These are phyloP conservation scores for Calonectria pseudoturangicola DNA, from an alignment of 2,329 filamentous ascomycete species.

Conservation along the genomic window DNA sequence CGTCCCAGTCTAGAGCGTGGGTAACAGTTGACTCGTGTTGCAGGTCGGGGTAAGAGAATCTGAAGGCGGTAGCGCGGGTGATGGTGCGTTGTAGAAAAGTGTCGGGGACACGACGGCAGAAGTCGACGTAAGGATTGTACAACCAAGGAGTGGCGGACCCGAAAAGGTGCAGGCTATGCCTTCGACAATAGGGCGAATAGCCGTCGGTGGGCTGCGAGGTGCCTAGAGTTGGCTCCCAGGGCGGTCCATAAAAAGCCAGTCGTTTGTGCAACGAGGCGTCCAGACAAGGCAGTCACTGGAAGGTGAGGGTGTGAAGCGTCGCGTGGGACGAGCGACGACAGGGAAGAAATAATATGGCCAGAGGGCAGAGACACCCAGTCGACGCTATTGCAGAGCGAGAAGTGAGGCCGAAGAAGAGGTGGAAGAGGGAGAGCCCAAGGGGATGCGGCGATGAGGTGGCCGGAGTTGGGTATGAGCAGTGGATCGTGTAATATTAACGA, in stretches of 20 bases:
- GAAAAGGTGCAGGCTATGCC: slow-evolving; percentile 26
- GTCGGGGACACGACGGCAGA: slow-evolving; percentile 2
- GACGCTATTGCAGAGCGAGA: slow-evolving; percentile 31
- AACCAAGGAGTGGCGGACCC: slow-evolving; percentile 35
- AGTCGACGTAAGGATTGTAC: slow-evolving; percentile 31
- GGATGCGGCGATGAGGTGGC: slow-evolving; percentile 37
- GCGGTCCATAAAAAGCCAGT: slow-evolving; percentile 58
- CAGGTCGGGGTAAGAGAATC: slow-evolving; percentile 13
- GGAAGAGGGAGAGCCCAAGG: slow-evolving; percentile 34
- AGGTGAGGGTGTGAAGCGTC: slow-evolving; percentile 38
- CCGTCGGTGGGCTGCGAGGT: slow-evolving; percentile 53
- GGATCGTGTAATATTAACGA: slow-evolving; percentile 45
- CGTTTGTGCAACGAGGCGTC: slow-evolving; percentile 48
- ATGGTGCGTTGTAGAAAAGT: slow-evolving; percentile 11
- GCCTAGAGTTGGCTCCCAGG: slow-evolving; percentile 56
- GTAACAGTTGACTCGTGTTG: slow-evolving; percentile 35
- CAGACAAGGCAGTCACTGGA: slow-evolving; percentile 38
- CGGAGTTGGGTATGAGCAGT: slow-evolving; percentile 40
- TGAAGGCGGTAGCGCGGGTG: slow-evolving; percentile 24
- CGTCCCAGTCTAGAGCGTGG: slow-evolving; percentile 46
- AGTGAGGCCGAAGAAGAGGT: slow-evolving; percentile 36
- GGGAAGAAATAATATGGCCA: slow-evolving; percentile 20
- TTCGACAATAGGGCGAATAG: slow-evolving; percentile 45
- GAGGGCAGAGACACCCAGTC: slow-evolving; percentile 37
- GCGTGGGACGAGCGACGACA: slow-evolving; percentile 43